Evolutionary conservation across 441 rosid species (phyloP).

Genomic region (Cnidoscolus chayamansa): DNA sequence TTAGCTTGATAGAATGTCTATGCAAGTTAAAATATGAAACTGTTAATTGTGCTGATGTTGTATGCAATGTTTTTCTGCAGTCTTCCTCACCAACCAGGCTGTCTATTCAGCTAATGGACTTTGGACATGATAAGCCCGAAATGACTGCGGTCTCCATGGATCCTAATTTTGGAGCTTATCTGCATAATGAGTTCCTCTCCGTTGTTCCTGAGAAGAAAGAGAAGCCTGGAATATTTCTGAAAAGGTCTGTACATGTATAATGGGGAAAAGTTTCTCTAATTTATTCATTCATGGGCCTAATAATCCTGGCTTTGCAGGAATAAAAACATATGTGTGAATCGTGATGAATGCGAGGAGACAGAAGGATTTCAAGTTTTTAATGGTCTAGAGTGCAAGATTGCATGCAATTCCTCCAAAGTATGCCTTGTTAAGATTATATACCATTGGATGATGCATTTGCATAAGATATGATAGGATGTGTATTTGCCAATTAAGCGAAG

Average conservation of each 20-base stretch:
- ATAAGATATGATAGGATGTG: not conserved
- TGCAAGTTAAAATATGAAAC: not conserved
- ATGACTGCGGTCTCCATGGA: constrained; percentile 86
- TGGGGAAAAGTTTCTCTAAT: constrained; percentile 10
- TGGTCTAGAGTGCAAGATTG: constrained; percentile 90
- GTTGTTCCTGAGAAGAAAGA: constrained; percentile 53
- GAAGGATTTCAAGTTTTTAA: constrained; percentile 62
- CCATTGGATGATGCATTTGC: constrained; percentile 2
- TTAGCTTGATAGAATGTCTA: not conserved
- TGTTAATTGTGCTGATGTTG: constrained; percentile 5
- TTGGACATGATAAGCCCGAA: constrained; percentile 87
- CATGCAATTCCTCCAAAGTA: constrained; percentile 95
- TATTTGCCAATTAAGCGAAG: not conserved
- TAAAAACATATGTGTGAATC: constrained; percentile 39
- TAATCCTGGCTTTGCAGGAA: constrained; percentile 49
- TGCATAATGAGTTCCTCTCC: constrained; percentile 70
- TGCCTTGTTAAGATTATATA: constrained; percentile 2
- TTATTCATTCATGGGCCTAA: constrained; percentile 23
- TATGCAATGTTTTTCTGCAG: constrained; percentile 42
- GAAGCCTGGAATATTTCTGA: constrained; percentile 63
- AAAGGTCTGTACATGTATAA: constrained; percentile 46
- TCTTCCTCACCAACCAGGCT: constrained; percentile 49
- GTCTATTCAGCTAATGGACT: constrained; percentile 86
- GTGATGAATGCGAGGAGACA: constrained; percentile 43
- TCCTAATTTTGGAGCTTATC: constrained; percentile 76